These are phyloP conservation scores for Hypomyces rosellus DNA, from an alignment of 2,329 filamentous ascomycete species.

Conservation along the genomic window DNA sequence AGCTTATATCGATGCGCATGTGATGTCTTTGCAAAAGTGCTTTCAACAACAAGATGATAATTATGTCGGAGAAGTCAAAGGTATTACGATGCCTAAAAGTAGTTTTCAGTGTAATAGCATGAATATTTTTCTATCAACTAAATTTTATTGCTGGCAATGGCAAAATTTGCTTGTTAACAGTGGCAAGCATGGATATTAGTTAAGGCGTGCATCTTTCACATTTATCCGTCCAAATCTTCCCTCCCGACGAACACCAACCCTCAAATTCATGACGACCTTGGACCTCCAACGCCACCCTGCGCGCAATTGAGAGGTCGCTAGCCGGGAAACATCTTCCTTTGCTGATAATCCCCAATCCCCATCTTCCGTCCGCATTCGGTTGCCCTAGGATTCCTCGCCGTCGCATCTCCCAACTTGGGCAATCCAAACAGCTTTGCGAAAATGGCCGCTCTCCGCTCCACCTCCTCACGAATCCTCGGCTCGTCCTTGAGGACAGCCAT, in stretches of 20 bases:
- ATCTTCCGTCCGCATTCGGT: not conserved
- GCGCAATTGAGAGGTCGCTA: constrained; percentile 17
- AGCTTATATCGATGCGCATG: too few species aligned
- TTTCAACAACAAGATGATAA: too few species aligned
- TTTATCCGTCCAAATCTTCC: not conserved
- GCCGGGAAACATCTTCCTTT: not conserved
- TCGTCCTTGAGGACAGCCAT: constrained; percentile 35
- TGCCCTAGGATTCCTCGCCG: constrained; percentile 11
- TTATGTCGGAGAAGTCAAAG: too few species aligned
- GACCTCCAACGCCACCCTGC: constrained; percentile 19
- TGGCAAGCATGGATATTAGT: too few species aligned
- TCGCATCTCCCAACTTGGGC: constrained; percentile 8
- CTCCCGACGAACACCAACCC: constrained; percentile 19
- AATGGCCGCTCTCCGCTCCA: constrained; percentile 58
- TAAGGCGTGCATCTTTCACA: too few species aligned
- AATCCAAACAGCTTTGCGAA: constrained; percentile 18
- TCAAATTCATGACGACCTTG: constrained; percentile 5
- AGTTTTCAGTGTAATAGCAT: too few species aligned
- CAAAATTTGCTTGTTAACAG: too few species aligned
- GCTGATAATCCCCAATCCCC: not conserved
- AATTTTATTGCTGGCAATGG: too few species aligned
- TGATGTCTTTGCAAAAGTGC: too few species aligned
- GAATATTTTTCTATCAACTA: too few species aligned
- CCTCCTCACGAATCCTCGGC: constrained; percentile 46
- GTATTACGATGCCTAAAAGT: too few species aligned